Evolutionary conservation across 257 asterid genomes (phyloP), one percentile per base, ranked within the genome.

Genomic region (Solanum chmielewskii): DNA sequence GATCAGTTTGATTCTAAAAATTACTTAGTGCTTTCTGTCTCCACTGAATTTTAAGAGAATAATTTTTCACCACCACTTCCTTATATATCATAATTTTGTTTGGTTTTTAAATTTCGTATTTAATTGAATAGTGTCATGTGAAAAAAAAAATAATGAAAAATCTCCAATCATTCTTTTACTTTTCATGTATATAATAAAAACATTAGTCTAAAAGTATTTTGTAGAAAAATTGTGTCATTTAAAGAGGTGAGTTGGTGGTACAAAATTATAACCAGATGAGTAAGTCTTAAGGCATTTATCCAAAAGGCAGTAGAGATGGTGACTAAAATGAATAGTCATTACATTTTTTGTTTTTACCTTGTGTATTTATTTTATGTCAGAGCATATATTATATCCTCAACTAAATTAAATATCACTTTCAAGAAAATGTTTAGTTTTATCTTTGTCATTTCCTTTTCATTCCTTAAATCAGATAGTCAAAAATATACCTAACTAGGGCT

Each of bases 361-460:
- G 3, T 56, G 64, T 56, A 56, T 56, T 56, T 56, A 56, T 7
- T 25, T 83, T 86, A 81, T 66, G 88, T 80, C 85, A 8, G 60
- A 31, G 33, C 25, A 45, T 14, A 49, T 29, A n/a, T 33, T 27
- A 64, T 86, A 86, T 29, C 35, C 64, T 45, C 83, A 76, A n/a
- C 35, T 29, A 52, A 86, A 77, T 85, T 76, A 86, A 87, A 69
- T 70, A 69, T 62, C 41, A 64, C 69, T 86, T 73, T 73, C 39
- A 77, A 42, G 41, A 73, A 64, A 68, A 29, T 33, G 16, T 60
- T 85, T 9, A 18, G 4, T 70, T 4, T 29, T 86, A 73, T 86
- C 85, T 84, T 88, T 86, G 83, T 69, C 37, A 37, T 86, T 90
- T 84, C 11, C 11, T 89, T 86, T 75, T 88, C 42, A 75, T 88